Percentiles rank a stretch among this genome's conserved stretches.
Conservation (phyloP, 192 early-diverging fungal species). For the Allomyces arbusculus region DNA sequence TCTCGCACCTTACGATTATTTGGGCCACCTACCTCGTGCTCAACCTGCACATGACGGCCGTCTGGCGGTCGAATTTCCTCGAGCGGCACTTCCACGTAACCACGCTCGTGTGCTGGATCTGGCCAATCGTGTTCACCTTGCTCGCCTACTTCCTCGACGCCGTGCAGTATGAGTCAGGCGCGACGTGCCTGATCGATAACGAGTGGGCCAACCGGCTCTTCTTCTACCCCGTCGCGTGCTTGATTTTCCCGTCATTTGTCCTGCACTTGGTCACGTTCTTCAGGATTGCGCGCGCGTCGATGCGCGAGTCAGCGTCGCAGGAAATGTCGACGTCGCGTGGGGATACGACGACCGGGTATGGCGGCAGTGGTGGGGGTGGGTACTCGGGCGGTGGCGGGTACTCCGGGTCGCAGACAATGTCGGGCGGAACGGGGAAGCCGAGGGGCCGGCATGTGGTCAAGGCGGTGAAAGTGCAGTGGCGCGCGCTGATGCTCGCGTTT, state of each 20-base stretch:
- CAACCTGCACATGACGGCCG: background rate
- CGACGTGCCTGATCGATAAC: background rate
- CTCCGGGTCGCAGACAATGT: no score
- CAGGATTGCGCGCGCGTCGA: background rate
- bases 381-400: no score
- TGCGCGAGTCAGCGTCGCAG: background rate
- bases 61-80: background rate
- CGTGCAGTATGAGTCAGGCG: background rate
- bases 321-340: background rate
- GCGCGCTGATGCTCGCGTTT: background rate
- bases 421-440: no score
- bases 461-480: background rate
- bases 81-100: background rate
- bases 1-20: background rate
- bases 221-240: background rate
- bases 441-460: background rate
- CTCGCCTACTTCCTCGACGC: background rate
- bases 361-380: no score
- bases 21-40: background rate
- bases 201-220: background rate
- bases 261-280: background rate
- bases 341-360: no score
- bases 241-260: background rate
- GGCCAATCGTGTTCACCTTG: background rate
- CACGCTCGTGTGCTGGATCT: background rate